Evolutionary conservation across 2,329 filamentous ascomycete genomes (phyloP), one percentile per base, ranked within the genome.

Genomic region (Metarhizium robertsii): DNA sequence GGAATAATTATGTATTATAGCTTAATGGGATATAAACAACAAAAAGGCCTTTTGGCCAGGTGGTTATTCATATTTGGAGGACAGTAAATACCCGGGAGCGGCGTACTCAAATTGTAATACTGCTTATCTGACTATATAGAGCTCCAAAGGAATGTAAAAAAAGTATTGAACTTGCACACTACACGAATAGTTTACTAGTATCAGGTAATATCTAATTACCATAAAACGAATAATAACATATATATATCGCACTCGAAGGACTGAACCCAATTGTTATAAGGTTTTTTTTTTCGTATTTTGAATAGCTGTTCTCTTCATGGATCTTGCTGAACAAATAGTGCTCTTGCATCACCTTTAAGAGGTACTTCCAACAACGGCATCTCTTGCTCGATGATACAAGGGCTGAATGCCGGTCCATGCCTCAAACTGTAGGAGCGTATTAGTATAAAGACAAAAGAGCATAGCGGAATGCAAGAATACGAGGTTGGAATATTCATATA

Each of bases 321-420:
- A 25, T 25, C 25, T 25, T 25, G 25, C 25, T 25, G 3, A 25
- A 25, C 25, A 25, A 25, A 25, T 25, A 25, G 25, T 25, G 25
- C 25, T 25, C 25, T 32, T 13, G 11, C 5, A 32, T 20, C 50
- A 55, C 10, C 34, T n/a, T 18, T 52, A 6, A 18, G 29, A 38
- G 36, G 16, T 18, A 13, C 13, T 2, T 8, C 72, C 75, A 59
- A 83, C 69, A 4, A 85, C 83, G 32, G 80, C 80, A 1, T 73
- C 78, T 62, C 86, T 81, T 38, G 88, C 88, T 67, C 87, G 79
- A 6, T 76, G 72, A 69, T 90, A 92, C 48, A 90, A 68, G 8
- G 90, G 88, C 56, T 75, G 81, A 62, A 95, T 91, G 32, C 83
- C 89, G 1, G 89, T 95, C 91, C 91, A 96, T 55, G 86, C 79